Base-by-base conservation (phyloP, 306 rosid genomes). In the Cercis canadensis region DNA sequence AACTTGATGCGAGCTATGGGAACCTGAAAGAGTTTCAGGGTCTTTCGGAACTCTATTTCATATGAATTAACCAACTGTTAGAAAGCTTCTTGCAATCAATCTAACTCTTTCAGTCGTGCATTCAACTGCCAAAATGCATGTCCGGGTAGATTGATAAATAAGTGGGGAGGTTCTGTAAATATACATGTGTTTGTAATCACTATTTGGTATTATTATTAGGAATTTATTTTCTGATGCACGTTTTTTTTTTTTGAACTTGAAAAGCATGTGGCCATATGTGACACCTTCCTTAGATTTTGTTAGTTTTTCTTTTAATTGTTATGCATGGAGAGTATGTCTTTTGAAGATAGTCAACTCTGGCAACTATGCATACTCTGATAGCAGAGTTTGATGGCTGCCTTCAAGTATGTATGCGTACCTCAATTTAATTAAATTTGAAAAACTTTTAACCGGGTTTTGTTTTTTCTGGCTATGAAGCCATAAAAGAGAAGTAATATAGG, bases 401-500 rank as follows among this genome's bases (percentile, higher is more conserved):
- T 63, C 11, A 34, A 19, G 56, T 18, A 43, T 44, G 56, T 18
- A 43, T 44, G 72, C 33, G 59, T 50, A 34, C 3, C 15, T 44
- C 0, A 37, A 46, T 46, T 60, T 57, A 15, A 41, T 46, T 52
- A 46, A 43, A 53, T 53, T 53, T 32, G 39, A n/a, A 5, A 8
- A 29, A 6, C 43, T 54, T 47, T 44, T 61, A 17, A 14, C 8
- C 13, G 7, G 24, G 47, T 70, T 64, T 5, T 64, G 46, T 57
- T 49, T 29, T 52, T 51, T 76, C 8, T 53, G 53, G 7, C 31
- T 62, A 45, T 11, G 14, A 44, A 43, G 39, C 15, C 62, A 53
- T 36, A 55, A 29, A 9, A 34, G 60, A 62, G 65, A 69, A 36
- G 47, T n/a, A 6, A 6, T 49, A 39, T 64, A 50, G 52, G 56